A percentile compares a stretch with the other conserved stretches of the same genome.
These are phyloP conservation scores for Lophium mytilinum DNA, from an alignment of 495 filamentous ascomycete species.

Conservation along the genomic window DNA sequence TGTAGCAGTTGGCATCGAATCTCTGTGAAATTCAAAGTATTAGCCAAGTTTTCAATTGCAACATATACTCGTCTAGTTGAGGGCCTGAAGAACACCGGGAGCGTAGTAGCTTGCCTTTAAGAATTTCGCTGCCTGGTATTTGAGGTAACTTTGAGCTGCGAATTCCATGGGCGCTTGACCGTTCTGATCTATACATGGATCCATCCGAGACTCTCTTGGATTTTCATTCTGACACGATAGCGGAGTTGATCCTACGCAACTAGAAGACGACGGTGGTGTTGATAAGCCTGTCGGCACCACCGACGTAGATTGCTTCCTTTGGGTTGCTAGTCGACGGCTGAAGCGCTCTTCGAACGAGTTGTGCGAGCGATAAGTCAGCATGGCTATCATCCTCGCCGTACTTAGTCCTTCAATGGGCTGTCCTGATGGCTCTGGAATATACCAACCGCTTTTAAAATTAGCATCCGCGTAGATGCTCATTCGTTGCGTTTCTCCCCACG, in stretches of 20 bases:
- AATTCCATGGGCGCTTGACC: slow-evolving; percentile 5
- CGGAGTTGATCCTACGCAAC: neutral
- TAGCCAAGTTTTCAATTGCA: no score
- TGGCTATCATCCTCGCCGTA: slow-evolving; percentile 36
- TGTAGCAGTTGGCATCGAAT: slow-evolving; percentile 37
- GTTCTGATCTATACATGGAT: neutral
- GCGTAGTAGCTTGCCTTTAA: neutral
- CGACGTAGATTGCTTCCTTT: slow-evolving; percentile 5
- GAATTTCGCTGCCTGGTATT: slow-evolving; percentile 37
- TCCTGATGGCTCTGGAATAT: slow-evolving; percentile 24
- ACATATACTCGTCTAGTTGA: no score
- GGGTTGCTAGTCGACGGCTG: slow-evolving; percentile 16
- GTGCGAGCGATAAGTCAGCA: slow-evolving; percentile 36
- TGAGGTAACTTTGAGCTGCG: slow-evolving; percentile 34
- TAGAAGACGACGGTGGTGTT: slow-evolving; percentile 3
- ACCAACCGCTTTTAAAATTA: slow-evolving; percentile 31
- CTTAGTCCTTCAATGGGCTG: slow-evolving; percentile 29
- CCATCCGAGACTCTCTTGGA: neutral
- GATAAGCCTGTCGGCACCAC: neutral
- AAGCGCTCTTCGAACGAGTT: slow-evolving; percentile 32
- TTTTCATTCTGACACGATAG: neutral
- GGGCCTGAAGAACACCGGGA: no score
- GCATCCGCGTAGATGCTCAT: slow-evolving; percentile 32
- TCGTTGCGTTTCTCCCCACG: slow-evolving; percentile 35
- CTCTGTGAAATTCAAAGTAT: slow-evolving; percentile 3